Base-by-base conservation (phyloP, 2,329 filamentous ascomycete species). In the Clarireedia sp. region DNA sequence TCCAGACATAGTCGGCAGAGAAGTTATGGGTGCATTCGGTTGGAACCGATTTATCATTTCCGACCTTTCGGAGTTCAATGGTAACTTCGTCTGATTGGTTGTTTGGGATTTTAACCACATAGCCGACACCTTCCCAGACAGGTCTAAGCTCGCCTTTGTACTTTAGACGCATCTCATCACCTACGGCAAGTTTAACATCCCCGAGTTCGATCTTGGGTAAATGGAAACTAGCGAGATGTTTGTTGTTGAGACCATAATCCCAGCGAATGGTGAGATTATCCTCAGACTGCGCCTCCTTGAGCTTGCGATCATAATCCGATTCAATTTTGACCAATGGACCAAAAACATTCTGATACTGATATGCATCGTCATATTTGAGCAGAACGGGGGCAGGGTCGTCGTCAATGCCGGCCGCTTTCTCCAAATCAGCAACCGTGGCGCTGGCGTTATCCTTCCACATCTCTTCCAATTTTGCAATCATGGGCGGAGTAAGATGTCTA, bases 101-200 rank as follows among this genome's bases (percentile, higher is more conserved):
- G 78, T 99, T 97, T 21, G 94, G 95, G 58, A 99, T 97, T 75
- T 99, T 99, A 75, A 97, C 91, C 59, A 99, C 94, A 71, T 99
- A 99, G 61, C 94, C 94, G 36, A 99, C 94, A 38, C 94, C 94
- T 70, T 99, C 94, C 94, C 94, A 99, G 57, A 89, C 83, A 14
- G 88, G 81, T 43, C 91, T 88, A 49, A 99, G 78, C 71, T 97
- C 94, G 63, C 95, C 94, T 63, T 90, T 95, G 74, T 99, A 99
- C 64, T 94, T 90, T 60, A 99, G 78, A 44, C 94, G 87, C 94
- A 99, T 99, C 71, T 99, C 94, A 68, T 99, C 94, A 59, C 94
- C 94, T 19, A 99, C 94, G 2, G 94, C 94, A 64, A 99, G 80
- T 73, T 99, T 99, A 63, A 99, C 94, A 71, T 99, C 94, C 54